Percentiles rank a stretch among this genome's conserved stretches.
These are phyloP conservation scores for Iberis amara DNA, from an alignment of 441 rosid genomes.

Conservation along the genomic window DNA sequence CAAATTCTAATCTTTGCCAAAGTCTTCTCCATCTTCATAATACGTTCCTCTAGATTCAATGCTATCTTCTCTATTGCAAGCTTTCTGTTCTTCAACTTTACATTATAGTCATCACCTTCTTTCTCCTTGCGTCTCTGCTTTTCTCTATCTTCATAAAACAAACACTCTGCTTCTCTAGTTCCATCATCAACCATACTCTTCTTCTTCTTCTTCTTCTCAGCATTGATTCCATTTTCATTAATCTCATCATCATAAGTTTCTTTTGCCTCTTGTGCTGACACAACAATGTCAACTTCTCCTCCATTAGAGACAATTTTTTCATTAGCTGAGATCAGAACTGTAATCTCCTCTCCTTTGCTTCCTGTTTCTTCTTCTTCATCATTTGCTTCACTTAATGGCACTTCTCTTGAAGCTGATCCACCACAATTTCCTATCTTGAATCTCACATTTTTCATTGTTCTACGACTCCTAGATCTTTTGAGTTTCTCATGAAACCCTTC, in stretches of 20 bases:
- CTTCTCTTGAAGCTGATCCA: constrained; percentile 16
- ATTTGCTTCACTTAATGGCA: background rate
- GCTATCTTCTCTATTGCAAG: background rate
- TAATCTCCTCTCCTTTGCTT: constrained; percentile 1
- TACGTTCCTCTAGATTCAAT: background rate
- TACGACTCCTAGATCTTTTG: constrained; percentile 2
- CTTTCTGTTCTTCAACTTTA: background rate
- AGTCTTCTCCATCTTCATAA: background rate
- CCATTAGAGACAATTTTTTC: background rate
- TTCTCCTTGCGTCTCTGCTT: background rate
- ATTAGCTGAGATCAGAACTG: background rate
- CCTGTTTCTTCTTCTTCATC: background rate
- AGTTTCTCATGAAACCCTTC: constrained; percentile 3
- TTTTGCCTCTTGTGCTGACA: constrained; percentile 2
- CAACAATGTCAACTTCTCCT: background rate
- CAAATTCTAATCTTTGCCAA: background rate
- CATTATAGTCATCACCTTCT: background rate
- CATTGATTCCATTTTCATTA: background rate
- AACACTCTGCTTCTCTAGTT: background rate
- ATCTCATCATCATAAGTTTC: constrained; percentile 1
- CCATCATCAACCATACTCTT: background rate
- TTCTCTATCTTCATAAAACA: background rate
- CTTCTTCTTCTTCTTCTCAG: background rate
- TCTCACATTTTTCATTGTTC: constrained; percentile 9
- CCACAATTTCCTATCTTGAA: background rate